Base-by-base conservation (phyloP, 176 grass and related monocot species). In the Phoenix dactylifera region DNA sequence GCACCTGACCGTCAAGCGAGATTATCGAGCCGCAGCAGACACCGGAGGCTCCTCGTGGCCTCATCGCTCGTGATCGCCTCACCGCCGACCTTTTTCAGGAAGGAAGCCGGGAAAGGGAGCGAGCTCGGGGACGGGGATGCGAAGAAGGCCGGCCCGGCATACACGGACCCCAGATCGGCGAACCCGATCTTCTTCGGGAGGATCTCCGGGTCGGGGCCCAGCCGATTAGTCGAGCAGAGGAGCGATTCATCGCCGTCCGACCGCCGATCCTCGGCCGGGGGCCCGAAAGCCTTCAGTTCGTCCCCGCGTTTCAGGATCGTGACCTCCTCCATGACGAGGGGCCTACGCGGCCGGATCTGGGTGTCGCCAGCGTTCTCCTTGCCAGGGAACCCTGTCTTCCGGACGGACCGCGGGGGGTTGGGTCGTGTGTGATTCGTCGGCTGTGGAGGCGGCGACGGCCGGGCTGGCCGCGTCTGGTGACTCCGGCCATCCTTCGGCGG, bases 271-370 rank as follows among this genome's bases (percentile, higher is more conserved):
- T 6, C 48, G 0, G 66, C 16, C 4, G 39, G 63, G 0, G 26
- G 28, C 0, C 58, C 55, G 10, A 50, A 26, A 1, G 74, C 50
- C 1, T 51, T 49, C 1, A 57, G 20, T 55, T 77, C 72, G 79
- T 86, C 87, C 68, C 87, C 79, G 12, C 87, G 87, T 82, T 71
- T 90, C 29, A 90, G 82, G 64, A 90, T 90, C 57, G 67, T 71
- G 15, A 90, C 69, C 23, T 83, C 67, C 24, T 67, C 69, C 82
- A 80, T 86, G 12, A 77, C 65, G 3, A 74, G 52, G 7, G 18
- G 23, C 20, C 65, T 69, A 22, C 71, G 57, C 0, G 76, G 68
- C 10, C n/a, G 35, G 35, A 12, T 44, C 35, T 14, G 9, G 7
- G 35, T 3, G 35, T 44, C 35, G 9, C 35, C 35, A 12, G 35